These are phyloP conservation scores for Calonectria hawksworthii DNA, from an alignment of 2,329 filamentous ascomycete genomes.

Conservation along the genomic window DNA sequence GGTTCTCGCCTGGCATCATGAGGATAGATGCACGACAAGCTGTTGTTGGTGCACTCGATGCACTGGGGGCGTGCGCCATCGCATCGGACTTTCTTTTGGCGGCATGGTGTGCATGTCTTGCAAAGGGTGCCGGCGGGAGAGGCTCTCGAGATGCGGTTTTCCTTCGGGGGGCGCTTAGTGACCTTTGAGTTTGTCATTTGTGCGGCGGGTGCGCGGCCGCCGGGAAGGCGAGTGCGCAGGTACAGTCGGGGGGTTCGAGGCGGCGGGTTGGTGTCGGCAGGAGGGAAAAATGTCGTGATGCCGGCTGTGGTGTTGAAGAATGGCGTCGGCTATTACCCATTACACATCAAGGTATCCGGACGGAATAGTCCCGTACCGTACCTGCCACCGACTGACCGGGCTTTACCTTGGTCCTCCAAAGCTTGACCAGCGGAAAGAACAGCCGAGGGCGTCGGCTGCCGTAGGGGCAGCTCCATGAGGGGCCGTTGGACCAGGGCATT, in stretches of 20 bases:
- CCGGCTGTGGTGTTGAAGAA: conserved; percentile 27
- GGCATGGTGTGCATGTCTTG: conserved; percentile 53
- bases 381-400: conserved; percentile 3
- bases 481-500: conserved; percentile 16
- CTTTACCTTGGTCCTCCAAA: conserved; percentile 16
- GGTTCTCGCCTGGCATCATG: conserved; percentile 51
- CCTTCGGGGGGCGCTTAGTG: conserved; percentile 38
- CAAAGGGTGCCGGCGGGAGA: conserved; percentile 45
- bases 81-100: conserved; percentile 54
- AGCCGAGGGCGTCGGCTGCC: conserved; percentile 15
- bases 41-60: conserved; percentile 47
- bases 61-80: conserved; percentile 51
- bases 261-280: neutral
- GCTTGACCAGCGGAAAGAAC: conserved; percentile 6
- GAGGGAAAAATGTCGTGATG: conserved; percentile 26
- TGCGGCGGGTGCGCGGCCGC: conserved; percentile 17
- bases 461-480: conserved; percentile 7
- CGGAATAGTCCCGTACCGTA: conserved; percentile 8
- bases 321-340: conserved; percentile 12
- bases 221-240: conserved; percentile 23
- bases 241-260: neutral
- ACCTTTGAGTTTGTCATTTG: conserved; percentile 43
- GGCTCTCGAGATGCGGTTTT: conserved; percentile 39
- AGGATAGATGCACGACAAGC: conserved; percentile 49
- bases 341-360: conserved; percentile 7